A percentile compares a stretch with the other conserved stretches of the same genome.
phyloP scores from a whole-genome alignment of 805 yeast genomes.

The Henningerozyma blattae region DNA sequence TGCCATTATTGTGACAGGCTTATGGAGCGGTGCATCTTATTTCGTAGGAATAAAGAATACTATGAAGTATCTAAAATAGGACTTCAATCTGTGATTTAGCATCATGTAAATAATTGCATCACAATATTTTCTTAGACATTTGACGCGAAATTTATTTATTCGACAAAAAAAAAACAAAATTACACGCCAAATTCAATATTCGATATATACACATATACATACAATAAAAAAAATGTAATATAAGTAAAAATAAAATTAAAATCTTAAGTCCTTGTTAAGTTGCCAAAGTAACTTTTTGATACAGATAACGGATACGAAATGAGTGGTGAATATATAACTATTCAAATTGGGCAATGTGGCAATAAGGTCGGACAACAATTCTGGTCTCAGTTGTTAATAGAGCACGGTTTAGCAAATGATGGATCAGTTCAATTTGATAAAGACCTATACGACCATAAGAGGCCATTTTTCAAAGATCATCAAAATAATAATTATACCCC shows the following conservation, averaged over 20 bases:
- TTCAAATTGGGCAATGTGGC: conserved; percentile 83
- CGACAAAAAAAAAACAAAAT: too few relatives aligned
- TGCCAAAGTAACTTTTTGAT: too few relatives aligned
- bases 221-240: too few relatives aligned
- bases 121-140: too few relatives aligned
- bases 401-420: conserved; percentile 59
- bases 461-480: conserved; percentile 67
- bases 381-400: conserved; percentile 80
- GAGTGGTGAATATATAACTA: conserved; percentile 57
- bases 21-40: not conserved
- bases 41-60: not conserved
- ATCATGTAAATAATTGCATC: too few relatives aligned
- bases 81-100: too few relatives aligned
- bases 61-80: not conserved
- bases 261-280: too few relatives aligned
- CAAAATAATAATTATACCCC: conserved; percentile 78
- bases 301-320: too few relatives aligned
- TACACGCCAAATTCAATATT: too few relatives aligned
- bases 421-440: conserved; percentile 27
- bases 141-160: too few relatives aligned
- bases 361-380: conserved; percentile 89
- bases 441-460: conserved; percentile 54
- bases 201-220: too few relatives aligned
- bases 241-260: too few relatives aligned
- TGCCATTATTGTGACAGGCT: not conserved